Evolutionary conservation across 306 rosid species (phyloP), one percentile per base, ranked within the genome.

Genomic region (Hylodesmum podocarpum): DNA sequence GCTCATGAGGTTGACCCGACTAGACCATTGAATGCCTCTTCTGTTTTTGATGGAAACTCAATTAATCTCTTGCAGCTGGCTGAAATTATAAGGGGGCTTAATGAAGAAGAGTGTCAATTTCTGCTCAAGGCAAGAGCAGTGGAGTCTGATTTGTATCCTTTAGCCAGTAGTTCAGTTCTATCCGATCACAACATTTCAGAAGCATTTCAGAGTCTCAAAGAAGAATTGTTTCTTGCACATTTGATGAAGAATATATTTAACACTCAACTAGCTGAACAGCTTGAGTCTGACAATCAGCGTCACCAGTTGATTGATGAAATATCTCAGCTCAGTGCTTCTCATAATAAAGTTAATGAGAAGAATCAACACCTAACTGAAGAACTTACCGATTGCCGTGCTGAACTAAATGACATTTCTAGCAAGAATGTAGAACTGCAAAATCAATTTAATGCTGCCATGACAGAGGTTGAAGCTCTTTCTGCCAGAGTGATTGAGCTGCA

Each of bases 191-290:
- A 76, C 59, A 62, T 79, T 87, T 49, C 54, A 40, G 81, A 87
- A 75, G 79, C 80, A 29, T 84, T 89, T 51, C 89, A 88, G 86
- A 86, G 81, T 64, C 85, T 95, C 46, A 89, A 86, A 84, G 98
- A 94, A 86, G 94, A 95, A 81, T 65, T 95, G 51, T 75, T 87
- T 74, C 87, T 95, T 49, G 69, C 92, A 74, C 76, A 76, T 83
- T 82, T 81, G 76, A 78, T 81, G 68, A 85, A 91, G 77, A 90
- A 91, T 83, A 71, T 91, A 72, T 82, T 80, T 77, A 78, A 71
- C 78, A 66, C 84, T 83, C 97, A 92, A 78, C 84, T 87, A 57
- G 77, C 85, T 78, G 92, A 90, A 53, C 93, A 92, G 28, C 82
- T 81, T 59, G 91, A 88, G 81, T 84, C 85, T 66, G 92, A 90